Evolutionary conservation across 129 eudicot genomes (phyloP).

Genomic region (Flaveria sonorensis): DNA sequence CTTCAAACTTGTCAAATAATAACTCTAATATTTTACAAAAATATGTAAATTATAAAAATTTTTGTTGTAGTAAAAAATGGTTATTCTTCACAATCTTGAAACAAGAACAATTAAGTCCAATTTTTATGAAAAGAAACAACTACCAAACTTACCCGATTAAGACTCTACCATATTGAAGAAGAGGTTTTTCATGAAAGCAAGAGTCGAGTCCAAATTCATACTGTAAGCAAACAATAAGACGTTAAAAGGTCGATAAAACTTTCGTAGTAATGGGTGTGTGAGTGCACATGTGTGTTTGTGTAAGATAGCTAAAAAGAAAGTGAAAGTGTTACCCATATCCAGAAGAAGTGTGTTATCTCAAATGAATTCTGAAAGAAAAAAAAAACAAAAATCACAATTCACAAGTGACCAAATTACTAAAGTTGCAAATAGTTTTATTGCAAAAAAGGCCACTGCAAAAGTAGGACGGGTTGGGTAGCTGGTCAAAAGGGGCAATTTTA

Average conservation of each 20-base stretch:
- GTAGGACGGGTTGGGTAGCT: not conserved
- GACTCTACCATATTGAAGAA: slow-evolving; percentile 52
- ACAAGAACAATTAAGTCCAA: not conserved
- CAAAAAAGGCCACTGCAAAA: not conserved
- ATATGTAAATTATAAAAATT: not conserved
- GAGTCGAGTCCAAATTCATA: slow-evolving; percentile 86
- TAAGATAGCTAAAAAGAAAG: not conserved
- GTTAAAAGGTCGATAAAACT: not conserved
- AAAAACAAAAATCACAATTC: slow-evolving; percentile 28
- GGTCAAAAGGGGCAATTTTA: not conserved
- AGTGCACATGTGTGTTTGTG: not conserved
- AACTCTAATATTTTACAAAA: not conserved
- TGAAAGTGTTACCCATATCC: slow-evolving; percentile 71
- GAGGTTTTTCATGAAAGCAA: slow-evolving; percentile 61
- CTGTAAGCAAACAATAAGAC: slow-evolving; percentile 46
- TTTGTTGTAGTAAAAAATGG: not conserved
- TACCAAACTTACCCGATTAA: slow-evolving; percentile 61
- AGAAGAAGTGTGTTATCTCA: slow-evolving; percentile 87
- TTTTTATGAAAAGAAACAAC: not conserved
- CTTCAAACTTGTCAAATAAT: slow-evolving; percentile 17
- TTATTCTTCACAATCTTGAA: not conserved
- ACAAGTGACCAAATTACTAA: slow-evolving; percentile 18
- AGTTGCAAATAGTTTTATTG: slow-evolving; percentile 2
- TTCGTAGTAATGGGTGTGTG: not conserved
- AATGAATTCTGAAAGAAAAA: slow-evolving; percentile 76